A percentile compares a stretch with the other conserved stretches of the same genome.
These are phyloP conservation scores for Echites panduratus DNA, from an alignment of 257 asterid species.

Conservation along the genomic window DNA sequence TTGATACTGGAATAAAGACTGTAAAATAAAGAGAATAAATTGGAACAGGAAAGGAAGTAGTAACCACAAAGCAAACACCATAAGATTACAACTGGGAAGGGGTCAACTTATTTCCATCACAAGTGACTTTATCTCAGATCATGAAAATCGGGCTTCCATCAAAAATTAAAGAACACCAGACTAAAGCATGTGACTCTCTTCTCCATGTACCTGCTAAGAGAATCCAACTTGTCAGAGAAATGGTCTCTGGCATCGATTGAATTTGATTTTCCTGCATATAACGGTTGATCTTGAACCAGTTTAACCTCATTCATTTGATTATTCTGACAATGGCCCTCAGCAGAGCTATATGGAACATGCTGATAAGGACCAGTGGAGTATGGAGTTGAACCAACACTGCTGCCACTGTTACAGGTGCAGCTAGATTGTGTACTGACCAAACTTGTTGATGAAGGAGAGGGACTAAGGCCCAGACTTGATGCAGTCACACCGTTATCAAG, in stretches of 20 bases:
- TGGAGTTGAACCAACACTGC: conserved; percentile 59
- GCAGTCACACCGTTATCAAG: conserved; percentile 34
- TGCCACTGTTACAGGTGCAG: conserved; percentile 57
- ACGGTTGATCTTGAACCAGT: conserved; percentile 29
- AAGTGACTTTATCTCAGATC: background rate
- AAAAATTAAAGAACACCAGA: background rate
- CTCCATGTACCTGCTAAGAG: conserved; percentile 56
- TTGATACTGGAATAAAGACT: background rate
- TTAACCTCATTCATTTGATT: conserved; percentile 37
- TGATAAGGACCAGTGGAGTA: conserved; percentile 62
- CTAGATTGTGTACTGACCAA: conserved; percentile 58
- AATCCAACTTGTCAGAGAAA: conserved; percentile 35
- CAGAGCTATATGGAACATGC: conserved; percentile 47
- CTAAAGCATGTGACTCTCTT: too few species aligned
- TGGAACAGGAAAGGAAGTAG: background rate
- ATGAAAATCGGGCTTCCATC: background rate
- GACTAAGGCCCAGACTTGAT: conserved; percentile 43
- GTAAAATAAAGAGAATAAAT: background rate
- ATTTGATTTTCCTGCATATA: conserved; percentile 32
- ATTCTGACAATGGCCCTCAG: conserved; percentile 37
- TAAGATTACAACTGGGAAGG: background rate
- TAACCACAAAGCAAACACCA: background rate
- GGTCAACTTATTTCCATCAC: background rate
- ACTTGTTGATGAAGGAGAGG: conserved; percentile 62
- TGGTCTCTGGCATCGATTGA: conserved; percentile 37